Evolutionary conservation across 139 green algal species (phyloP).

Genomic region (Haematococcus lacustris): DNA sequence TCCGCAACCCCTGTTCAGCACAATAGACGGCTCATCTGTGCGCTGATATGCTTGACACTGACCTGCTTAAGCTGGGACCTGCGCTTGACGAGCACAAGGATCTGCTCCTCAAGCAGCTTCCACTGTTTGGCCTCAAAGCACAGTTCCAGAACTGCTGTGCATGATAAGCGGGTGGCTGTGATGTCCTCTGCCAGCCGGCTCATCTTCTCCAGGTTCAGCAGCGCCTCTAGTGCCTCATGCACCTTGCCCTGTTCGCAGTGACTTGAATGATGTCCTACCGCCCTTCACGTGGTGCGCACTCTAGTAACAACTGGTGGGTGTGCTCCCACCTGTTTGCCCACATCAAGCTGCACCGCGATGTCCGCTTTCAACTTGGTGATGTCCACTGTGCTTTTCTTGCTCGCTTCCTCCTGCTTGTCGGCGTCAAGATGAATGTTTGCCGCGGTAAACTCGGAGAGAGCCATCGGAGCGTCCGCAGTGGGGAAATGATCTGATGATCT

Average conservation of each 20-base stretch:
- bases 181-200: slow-evolving; percentile 80
- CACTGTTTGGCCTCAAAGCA: slow-evolving; percentile 71
- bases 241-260: slow-evolving; percentile 1
- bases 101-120: slow-evolving; percentile 87
- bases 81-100: slow-evolving; percentile 93
- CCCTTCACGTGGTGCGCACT: neutral
- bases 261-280: neutral
- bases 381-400: slow-evolving; percentile 41
- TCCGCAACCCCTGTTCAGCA: too few species aligned
- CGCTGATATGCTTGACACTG: too few species aligned
- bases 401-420: slow-evolving; percentile 44
- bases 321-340: neutral
- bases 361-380: slow-evolving; percentile 29
- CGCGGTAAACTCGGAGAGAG: slow-evolving; percentile 46
- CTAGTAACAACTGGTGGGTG: neutral
- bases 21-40: too few species aligned
- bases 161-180: slow-evolving; percentile 61
- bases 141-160: slow-evolving; percentile 76
- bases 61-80: slow-evolving; percentile 92
- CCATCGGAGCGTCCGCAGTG: slow-evolving; percentile 10
- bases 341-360: neutral
- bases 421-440: slow-evolving; percentile 43
- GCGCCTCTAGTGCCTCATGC: slow-evolving; percentile 33
- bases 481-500: too few species aligned
- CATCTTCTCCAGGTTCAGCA: slow-evolving; percentile 83